A percentile compares a stretch with the other conserved stretches of the same genome.
Conservation (phyloP, 2,329 filamentous ascomycete species). For the Paradendryphiella salina region DNA sequence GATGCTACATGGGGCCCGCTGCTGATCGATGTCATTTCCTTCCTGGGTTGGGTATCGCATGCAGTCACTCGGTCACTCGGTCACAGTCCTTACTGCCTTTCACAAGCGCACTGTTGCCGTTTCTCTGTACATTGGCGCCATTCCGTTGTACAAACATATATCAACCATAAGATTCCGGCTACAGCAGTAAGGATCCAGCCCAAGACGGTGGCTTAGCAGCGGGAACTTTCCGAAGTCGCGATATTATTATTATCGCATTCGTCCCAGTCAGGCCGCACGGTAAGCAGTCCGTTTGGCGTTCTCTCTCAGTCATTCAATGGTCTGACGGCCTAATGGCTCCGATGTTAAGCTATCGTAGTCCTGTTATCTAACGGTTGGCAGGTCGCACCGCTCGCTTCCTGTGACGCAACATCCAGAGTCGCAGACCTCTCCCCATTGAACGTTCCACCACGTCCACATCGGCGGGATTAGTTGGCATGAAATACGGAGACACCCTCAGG, state of each 20-base stretch:
- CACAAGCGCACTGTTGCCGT: slow-evolving; percentile 4
- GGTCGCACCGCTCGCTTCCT: slow-evolving; percentile 12
- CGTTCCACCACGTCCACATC: slow-evolving; percentile 1
- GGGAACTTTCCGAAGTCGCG: not conserved
- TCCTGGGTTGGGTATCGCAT: slow-evolving; percentile 2
- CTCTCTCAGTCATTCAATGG: slow-evolving; percentile 7
- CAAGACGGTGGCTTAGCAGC: slow-evolving; percentile 4
- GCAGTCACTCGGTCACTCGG: not conserved
- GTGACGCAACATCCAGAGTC: slow-evolving; percentile 15
- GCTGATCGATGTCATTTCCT: slow-evolving; percentile 14
- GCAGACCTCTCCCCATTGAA: slow-evolving; percentile 10
- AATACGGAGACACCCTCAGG: slow-evolving; percentile 75
- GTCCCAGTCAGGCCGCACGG: slow-evolving; percentile 15
- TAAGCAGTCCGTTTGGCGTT: slow-evolving; percentile 15
- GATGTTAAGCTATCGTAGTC: slow-evolving; percentile 6
- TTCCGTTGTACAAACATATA: not conserved
- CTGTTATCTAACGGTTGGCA: slow-evolving; percentile 19
- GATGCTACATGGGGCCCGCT: not conserved
- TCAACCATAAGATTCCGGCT: not conserved
- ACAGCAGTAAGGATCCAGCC: not conserved
- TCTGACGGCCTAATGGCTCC: not conserved
- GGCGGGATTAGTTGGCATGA: slow-evolving; percentile 56
- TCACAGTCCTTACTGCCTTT: slow-evolving; percentile 9
- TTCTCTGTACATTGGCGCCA: not conserved
- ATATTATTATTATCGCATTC: slow-evolving; percentile 10